Conservation (phyloP, 768 basidiomycete genomes). For the Termitomyces sp. region DNA sequence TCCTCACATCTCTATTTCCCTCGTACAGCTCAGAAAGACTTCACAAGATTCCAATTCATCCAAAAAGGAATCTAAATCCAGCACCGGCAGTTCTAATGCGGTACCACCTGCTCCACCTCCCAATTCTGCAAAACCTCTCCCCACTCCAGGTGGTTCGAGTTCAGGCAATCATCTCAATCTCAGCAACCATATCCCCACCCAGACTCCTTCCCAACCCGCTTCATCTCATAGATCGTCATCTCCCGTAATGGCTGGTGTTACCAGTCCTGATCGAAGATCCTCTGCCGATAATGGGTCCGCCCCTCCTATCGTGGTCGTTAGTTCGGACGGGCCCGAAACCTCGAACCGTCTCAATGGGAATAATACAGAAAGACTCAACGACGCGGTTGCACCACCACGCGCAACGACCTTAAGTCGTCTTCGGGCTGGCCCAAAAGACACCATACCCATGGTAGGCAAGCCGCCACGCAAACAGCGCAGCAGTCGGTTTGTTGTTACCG, state of each 20-base stretch:
- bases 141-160: constrained; percentile 41
- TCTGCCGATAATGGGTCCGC: constrained; percentile 43
- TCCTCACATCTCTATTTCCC: constrained; percentile 17
- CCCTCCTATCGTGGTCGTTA: constrained; percentile 87
- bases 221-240: constrained; percentile 41
- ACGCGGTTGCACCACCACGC: constrained; percentile 56
- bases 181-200: constrained; percentile 29
- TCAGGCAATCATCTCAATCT: constrained; percentile 34
- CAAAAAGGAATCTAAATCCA: constrained; percentile 65
- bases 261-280: constrained; percentile 60
- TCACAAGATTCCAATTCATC: constrained; percentile 60
- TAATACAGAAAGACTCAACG: constrained; percentile 51
- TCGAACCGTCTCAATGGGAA: constrained; percentile 34
- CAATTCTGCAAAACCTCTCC: constrained; percentile 63
- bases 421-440: constrained; percentile 87
- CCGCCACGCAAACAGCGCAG: constrained; percentile 97
- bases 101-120: constrained; percentile 59
- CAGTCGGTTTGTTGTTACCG: constrained; percentile 93
- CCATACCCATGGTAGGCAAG: constrained; percentile 94
- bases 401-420: constrained; percentile 69
- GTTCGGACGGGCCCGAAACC: constrained; percentile 60
- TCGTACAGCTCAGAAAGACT: constrained; percentile 61
- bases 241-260: constrained; percentile 32
- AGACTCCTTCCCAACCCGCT: constrained; percentile 38
- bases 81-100: constrained; percentile 26